Percentiles rank a stretch among this genome's conserved stretches.
phyloP scores from a whole-genome alignment of 2,329 filamentous ascomycete species.

The Curvularia verruculosa region DNA sequence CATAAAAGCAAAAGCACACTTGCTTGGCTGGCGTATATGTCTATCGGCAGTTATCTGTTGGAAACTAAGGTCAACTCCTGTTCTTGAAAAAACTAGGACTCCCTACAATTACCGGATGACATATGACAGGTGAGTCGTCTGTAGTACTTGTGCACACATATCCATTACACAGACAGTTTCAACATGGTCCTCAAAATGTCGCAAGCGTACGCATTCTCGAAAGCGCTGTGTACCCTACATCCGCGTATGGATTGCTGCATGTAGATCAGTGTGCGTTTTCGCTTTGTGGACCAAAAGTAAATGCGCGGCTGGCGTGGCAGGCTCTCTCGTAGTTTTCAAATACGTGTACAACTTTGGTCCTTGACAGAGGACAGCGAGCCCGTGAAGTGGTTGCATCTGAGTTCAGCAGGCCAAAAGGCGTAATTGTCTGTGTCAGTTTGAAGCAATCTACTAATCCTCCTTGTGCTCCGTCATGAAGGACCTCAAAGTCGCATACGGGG shows the following conservation, averaged over 20 bases:
- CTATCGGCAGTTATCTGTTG: neutral
- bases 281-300: neutral
- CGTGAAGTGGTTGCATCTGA: neutral
- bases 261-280: neutral
- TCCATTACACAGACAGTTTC: neutral
- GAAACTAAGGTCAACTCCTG: too few species aligned
- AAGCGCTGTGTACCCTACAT: neutral
- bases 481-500: too few species aligned
- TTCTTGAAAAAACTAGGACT: neutral
- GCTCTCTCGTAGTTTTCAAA: neutral
- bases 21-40: neutral
- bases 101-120: neutral
- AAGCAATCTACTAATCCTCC: too few species aligned
- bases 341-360: neutral
- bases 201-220: neutral
- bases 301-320: neutral
- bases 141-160: neutral
- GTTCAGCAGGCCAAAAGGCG: neutral
- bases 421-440: neutral
- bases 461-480: too few species aligned
- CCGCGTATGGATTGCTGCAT: neutral
- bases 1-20: neutral
- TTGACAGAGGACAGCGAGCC: neutral
- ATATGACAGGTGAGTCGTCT: neutral
- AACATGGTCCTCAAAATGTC: neutral